Conservation (phyloP, 2,329 filamentous ascomycete species). For the Colletotrichum endophyticum region DNA sequence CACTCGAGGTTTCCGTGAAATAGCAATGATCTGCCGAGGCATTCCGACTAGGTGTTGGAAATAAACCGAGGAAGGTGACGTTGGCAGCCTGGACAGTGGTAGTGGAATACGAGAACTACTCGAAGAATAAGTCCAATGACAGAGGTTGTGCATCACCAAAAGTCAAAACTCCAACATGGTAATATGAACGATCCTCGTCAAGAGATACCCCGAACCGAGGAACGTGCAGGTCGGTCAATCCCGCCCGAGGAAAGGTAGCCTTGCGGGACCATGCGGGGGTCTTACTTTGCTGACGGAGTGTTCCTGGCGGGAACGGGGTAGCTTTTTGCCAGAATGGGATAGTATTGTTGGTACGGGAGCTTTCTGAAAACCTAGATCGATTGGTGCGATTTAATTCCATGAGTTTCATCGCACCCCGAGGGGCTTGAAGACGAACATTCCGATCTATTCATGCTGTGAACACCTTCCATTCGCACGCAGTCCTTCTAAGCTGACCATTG, state of each 20-base stretch:
- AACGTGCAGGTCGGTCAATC: background rate
- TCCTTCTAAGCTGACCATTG: background rate
- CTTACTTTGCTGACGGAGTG: background rate
- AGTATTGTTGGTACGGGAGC: background rate
- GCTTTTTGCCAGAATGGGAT: background rate
- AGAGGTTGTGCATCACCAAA: background rate
- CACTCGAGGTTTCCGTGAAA: background rate
- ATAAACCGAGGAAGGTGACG: background rate
- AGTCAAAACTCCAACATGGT: background rate
- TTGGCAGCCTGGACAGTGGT: background rate
- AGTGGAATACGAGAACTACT: background rate
- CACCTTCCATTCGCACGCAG: background rate
- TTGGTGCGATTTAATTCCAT: background rate
- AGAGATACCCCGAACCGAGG: background rate
- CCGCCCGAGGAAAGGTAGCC: background rate
- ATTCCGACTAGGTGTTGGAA: background rate
- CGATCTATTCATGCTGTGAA: background rate
- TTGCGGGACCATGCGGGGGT: background rate
- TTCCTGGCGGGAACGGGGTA: background rate
- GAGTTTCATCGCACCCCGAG: background rate
- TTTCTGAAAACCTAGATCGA: background rate
- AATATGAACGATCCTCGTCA: background rate
- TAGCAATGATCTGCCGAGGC: background rate
- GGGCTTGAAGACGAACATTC: background rate
- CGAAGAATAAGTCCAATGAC: background rate